Evolutionary conservation across 108 stramenopile genomes (phyloP), one percentile per base, ranked within the genome.

Genomic region (Discostella stelligeroides): DNA sequence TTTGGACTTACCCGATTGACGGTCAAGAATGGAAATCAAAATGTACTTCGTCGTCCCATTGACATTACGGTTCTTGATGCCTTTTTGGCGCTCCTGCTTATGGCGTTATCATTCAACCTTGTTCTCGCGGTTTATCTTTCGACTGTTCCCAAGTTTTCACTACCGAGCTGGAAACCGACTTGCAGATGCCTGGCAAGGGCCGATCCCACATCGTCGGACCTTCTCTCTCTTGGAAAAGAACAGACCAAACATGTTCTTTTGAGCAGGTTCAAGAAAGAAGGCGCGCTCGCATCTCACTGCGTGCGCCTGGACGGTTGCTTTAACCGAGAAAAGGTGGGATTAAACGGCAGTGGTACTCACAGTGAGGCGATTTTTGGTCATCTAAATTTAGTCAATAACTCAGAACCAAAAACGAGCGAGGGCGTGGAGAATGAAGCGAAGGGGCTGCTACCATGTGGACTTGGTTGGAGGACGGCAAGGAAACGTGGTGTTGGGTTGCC

Each of bases 161-260:
- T 58, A 18, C 47, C 66, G 1, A 72, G 49, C 42, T 79, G 77
- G 77, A 79, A 74, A 37, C 76, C 86, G 17, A 82, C 90, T 15
- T 88, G 86, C 75, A 71, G 92, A 58, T 91, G 88, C 53, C 86
- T 94, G 47, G 79, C 92, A 48, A 70, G 90, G 48, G 82, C 84
- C 37, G 88, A 91, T 48, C 90, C 92, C 7, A 76, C 80, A 9
- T 82, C 90, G 7, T 49, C 79, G 8, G 92, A 94, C 41, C 81
- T 94, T 25, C 71, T 88, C 63, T 66, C 84, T 21, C 51, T 94
- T 23, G 84, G 88, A 14, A 80, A 86, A 51, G 92, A 91, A 59
- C 92, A 94, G 64, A 83, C 80, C 12, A 82, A 86, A 25, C 89
- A 91, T 50, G 81, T 88, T 28, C 77, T 94, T 21, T 60, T 84